Base-by-base conservation (phyloP, 495 filamentous ascomycete species). In the Aspergillus avenaceus region DNA sequence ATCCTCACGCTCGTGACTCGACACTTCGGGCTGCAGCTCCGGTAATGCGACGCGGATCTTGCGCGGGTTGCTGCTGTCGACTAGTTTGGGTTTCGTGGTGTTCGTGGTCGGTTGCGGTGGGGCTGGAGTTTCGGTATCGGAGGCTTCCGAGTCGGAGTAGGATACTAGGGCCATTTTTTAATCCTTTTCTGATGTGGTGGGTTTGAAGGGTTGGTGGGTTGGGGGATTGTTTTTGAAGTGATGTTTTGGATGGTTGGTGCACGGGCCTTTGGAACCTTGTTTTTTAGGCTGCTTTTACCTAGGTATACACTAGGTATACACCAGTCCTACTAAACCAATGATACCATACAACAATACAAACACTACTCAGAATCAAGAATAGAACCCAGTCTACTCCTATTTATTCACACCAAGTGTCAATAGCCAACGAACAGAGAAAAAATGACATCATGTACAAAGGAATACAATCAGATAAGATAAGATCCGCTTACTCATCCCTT, bases 111-210 rank as follows among this genome's bases (percentile, higher is more conserved):
- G 52, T 70, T 45, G 56, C 53, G 25, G 78, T 70, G 73, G 84
- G 34, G 32, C 64, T 59, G 14, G 60, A 41, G 61, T 56, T 42
- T 86, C 78, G n/a, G 66, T 57, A 34, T 91, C 88, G 12, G 87
- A 87, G 28, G 71, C 82, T 54, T 95, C 91, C 0, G 89, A 95
- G 57, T 93, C 90, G 26, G 90, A 90, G 59, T 95, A 93, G 49
- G 85, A 81, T 45, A 93, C 87, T 24, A 93, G 72, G 23, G 72
- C 82, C 88, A 93, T 95, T 36, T 21, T 38, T 3, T 5, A 13
- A 16, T 16, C 3, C 4, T 36, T n/a, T 18, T 8, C 12, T 36
- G 5, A 16, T n/a, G 32, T 18, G 32, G 18, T 38, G 18, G 2
- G 34, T 7, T 21, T 21, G 34, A 7, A n/a, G 6, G n/a, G 34